These are phyloP conservation scores for Salvia hispanica DNA, from an alignment of 257 asterid genomes.

Conservation along the genomic window DNA sequence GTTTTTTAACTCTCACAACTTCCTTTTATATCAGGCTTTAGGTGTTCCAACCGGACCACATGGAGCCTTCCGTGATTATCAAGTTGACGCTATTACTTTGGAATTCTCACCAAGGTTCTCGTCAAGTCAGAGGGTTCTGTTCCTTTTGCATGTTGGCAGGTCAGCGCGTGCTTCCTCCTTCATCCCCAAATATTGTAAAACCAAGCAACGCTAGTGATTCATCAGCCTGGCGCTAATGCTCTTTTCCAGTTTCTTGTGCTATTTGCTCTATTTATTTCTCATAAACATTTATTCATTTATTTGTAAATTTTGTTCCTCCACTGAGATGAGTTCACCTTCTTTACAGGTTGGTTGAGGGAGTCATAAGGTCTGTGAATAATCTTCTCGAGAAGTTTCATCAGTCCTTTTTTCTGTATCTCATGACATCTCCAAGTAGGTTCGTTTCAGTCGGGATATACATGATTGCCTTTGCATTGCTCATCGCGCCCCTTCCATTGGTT, in stretches of 20 bases:
- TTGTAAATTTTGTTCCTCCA: not conserved
- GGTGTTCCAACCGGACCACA: conserved; percentile 98
- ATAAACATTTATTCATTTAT: not conserved
- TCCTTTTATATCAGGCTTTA: conserved; percentile 56
- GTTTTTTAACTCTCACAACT: conserved; percentile 4
- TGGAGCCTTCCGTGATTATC: conserved; percentile 97
- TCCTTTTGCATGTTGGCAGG: conserved; percentile 83
- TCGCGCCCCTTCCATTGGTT: conserved; percentile 86
- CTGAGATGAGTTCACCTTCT: not conserved
- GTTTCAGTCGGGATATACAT: conserved; percentile 93
- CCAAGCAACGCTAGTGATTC: conserved; percentile 1
- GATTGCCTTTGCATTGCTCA: conserved; percentile 85
- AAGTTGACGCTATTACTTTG: conserved; percentile 90
- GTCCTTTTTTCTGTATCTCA: conserved; percentile 84
- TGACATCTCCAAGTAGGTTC: conserved; percentile 78
- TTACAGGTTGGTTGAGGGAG: conserved; percentile 92
- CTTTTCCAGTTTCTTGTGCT: conserved; percentile 21
- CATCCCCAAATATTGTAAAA: not conserved
- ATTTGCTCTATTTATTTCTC: conserved; percentile 17
- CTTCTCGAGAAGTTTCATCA: conserved; percentile 98
- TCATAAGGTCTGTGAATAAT: conserved; percentile 80
- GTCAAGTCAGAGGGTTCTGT: conserved; percentile 49
- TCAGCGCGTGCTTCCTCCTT: conserved; percentile 23
- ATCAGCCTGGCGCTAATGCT: not conserved
- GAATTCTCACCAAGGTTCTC: conserved; percentile 66